Base-by-base conservation (phyloP, 2,329 filamentous ascomycete genomes). In the Pyrenophora tritici-repentis region DNA sequence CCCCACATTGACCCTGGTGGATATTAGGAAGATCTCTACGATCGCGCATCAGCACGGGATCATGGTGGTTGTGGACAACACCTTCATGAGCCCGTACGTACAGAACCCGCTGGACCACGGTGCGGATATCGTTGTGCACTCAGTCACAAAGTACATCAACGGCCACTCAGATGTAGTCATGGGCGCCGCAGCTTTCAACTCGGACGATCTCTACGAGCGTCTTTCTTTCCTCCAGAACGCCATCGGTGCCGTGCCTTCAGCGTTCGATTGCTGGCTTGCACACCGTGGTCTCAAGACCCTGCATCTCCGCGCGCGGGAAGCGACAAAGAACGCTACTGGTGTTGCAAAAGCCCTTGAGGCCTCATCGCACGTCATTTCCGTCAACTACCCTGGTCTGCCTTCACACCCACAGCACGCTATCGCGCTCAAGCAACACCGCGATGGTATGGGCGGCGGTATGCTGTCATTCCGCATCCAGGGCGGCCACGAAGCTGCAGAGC, bases 131-230 rank as follows among this genome's bases (percentile, higher is more conserved):
- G 93, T 97, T 62, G 89, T 97, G 36, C 93, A 97, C 82, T 92
- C 87, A 47, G 94, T 99, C 48, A 99, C 94, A 37, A 99, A 99
- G 79, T 99, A 97, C 79, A 97, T 99, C 79, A 97, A 97, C 75
- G 94, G 94, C 42, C 94, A 99, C 79, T 86, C 83, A 2, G 94
- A 99, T 74, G 94, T 99, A 7, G 87, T 97, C 66, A 99, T 99
- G 94, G 94, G 94, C 61, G 89, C 94, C 24, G 93, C 91, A 39
- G 94, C 94, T 42, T 95, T 96, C 83, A 97, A 97, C 82, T 89
- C 88, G 24, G 86, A 91, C 49, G 83, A 85, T 14, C 81, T 99
- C 62, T 86, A 86, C 71, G 79, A 87, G 57, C 86, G 90, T 35
- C 84, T 99, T 17, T 81, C 85, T 43, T 99, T 97, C 81, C 83